Evolutionary conservation across 306 rosid species (phyloP).

Genomic region (Benincasa hispida): DNA sequence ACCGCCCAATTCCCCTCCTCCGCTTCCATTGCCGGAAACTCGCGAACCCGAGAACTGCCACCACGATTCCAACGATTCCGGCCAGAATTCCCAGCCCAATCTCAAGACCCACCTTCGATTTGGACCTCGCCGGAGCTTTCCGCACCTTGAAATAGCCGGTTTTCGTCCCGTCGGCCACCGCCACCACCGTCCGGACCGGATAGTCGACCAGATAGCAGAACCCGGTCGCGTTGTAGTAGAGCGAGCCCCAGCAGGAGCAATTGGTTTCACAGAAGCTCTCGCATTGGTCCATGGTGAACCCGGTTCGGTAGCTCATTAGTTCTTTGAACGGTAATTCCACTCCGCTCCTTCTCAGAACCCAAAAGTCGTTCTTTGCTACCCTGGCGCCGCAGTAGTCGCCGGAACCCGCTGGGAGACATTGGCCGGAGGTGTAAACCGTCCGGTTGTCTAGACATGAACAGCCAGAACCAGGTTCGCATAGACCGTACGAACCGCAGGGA

Average conservation of each 20-base stretch:
- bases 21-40: constrained; percentile 19
- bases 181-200: constrained; percentile 48
- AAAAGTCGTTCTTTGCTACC: constrained; percentile 15
- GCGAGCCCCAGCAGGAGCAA: constrained; percentile 81
- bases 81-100: constrained; percentile 18
- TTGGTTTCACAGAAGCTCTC: constrained; percentile 40
- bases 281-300: constrained; percentile 40
- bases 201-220: constrained; percentile 54
- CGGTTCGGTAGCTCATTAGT: constrained; percentile 21
- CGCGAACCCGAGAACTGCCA: constrained; percentile 21
- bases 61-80: constrained; percentile 3
- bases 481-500: constrained; percentile 70
- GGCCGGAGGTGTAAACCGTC: constrained; percentile 30
- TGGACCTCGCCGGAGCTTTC: constrained; percentile 15
- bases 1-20: constrained; percentile 9
- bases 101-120: constrained; percentile 8
- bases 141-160: constrained; percentile 74
- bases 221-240: constrained; percentile 43
- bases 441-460: constrained; percentile 61
- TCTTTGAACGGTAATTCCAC: constrained; percentile 63
- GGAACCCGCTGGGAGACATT: constrained; percentile 15
- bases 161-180: constrained; percentile 38
- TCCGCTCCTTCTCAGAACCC: constrained; percentile 36
- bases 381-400: constrained; percentile 37
- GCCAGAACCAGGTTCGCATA: constrained; percentile 45